Evolutionary conservation across 495 filamentous ascomycete genomes (phyloP).

Genomic region (Trichoderma erinaceum): DNA sequence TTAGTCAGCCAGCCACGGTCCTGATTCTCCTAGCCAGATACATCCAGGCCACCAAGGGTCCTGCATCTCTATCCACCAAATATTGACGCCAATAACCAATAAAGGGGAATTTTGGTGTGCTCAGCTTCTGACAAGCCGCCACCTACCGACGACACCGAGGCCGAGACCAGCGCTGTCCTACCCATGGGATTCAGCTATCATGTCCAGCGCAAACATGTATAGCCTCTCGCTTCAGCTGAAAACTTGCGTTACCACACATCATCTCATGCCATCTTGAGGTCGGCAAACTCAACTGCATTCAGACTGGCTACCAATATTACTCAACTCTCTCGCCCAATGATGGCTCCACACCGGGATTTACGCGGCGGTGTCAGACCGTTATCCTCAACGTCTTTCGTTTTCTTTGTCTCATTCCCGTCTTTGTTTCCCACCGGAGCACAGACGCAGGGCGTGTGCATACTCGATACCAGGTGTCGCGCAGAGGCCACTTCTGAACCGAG

Average conservation of each 20-base stretch:
- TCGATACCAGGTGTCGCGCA: neutral
- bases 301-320: neutral
- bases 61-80: neutral
- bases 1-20: neutral
- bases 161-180: neutral
- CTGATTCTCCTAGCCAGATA: neutral
- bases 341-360: neutral
- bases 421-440: neutral
- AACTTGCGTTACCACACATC: neutral
- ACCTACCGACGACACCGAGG: neutral
- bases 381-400: neutral
- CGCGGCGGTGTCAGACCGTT: neutral
- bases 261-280: neutral
- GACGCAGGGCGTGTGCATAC: slow-evolving; percentile 8
- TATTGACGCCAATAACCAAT: neutral
- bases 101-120: neutral
- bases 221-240: neutral
- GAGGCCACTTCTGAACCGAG: neutral
- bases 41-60: neutral
- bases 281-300: neutral
- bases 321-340: neutral
- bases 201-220: neutral
- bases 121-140: neutral
- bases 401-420: neutral
- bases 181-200: neutral